Evolutionary conservation across 768 basidiomycete genomes (phyloP).

Genomic region (Pulveroboletus sp.): DNA sequence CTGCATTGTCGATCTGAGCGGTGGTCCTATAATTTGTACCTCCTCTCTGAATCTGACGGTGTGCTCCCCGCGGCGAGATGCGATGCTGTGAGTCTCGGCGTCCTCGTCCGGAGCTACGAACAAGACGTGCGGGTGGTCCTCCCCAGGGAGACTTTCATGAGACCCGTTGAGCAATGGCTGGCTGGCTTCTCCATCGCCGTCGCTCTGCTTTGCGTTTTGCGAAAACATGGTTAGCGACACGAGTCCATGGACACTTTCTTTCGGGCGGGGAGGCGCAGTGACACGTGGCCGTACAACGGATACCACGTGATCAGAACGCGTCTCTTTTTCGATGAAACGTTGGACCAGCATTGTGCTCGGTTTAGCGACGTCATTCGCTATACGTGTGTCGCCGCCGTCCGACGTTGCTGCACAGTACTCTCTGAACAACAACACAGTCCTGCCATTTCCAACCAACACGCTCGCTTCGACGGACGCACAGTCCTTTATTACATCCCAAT

Average conservation of each 20-base stretch:
- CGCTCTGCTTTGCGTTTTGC: slow-evolving; percentile 28
- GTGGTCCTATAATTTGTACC: slow-evolving; percentile 64
- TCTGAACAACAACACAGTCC: slow-evolving; percentile 56
- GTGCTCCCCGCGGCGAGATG: slow-evolving; percentile 39
- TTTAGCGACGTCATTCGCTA: background rate
- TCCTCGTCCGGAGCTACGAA: slow-evolving; percentile 56
- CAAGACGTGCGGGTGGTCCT: slow-evolving; percentile 34
- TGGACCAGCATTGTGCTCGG: background rate
- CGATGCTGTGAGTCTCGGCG: slow-evolving; percentile 37
- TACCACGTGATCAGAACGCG: slow-evolving; percentile 22
- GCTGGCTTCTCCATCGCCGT: slow-evolving; percentile 40
- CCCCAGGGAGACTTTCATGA: slow-evolving; percentile 37
- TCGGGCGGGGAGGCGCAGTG: background rate
- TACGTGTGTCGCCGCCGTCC: slow-evolving; percentile 1
- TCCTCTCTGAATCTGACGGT: slow-evolving; percentile 66
- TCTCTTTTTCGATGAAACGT: background rate
- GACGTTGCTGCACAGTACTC: slow-evolving; percentile 49
- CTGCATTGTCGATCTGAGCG: slow-evolving; percentile 66
- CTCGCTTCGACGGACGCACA: slow-evolving; percentile 49
- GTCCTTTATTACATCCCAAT: slow-evolving; percentile 49
- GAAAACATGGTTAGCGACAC: slow-evolving; percentile 25
- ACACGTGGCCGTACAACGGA: slow-evolving; percentile 8
- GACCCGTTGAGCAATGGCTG: slow-evolving; percentile 58
- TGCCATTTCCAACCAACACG: slow-evolving; percentile 66
- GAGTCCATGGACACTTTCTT: slow-evolving; percentile 18